A percentile compares a stretch with the other conserved stretches of the same genome.
Conservation (phyloP, 2,329 filamentous ascomycete species). For the Paraphoma chrysanthemicola region DNA sequence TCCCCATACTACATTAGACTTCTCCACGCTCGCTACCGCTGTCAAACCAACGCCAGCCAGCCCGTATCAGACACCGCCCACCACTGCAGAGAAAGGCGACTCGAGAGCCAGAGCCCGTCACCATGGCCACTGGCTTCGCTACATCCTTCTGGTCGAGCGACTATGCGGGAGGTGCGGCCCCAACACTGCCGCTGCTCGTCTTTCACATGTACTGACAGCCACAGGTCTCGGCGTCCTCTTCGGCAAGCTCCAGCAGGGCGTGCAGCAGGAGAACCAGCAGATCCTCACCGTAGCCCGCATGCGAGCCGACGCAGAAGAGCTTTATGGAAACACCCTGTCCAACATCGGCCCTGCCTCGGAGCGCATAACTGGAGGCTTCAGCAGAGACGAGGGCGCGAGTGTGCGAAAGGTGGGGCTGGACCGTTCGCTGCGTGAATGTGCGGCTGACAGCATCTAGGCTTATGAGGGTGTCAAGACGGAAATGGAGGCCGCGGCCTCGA, state of each 20-base stretch:
- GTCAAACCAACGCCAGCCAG: constrained; percentile 3
- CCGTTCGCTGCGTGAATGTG: background rate
- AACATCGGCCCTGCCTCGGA: constrained; percentile 85
- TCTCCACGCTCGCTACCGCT: constrained; percentile 36
- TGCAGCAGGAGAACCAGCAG: constrained; percentile 92
- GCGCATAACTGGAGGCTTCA: constrained; percentile 82
- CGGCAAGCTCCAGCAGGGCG: constrained; percentile 94
- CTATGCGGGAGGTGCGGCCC: constrained; percentile 87
- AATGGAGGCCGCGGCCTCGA: constrained; percentile 89
- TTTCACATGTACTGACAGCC: constrained; percentile 30
- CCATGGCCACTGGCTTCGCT: constrained; percentile 68
- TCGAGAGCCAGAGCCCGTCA: constrained; percentile 14
- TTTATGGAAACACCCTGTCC: constrained; percentile 79
- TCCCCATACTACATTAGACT: constrained; percentile 31
- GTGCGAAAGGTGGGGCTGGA: constrained; percentile 77
- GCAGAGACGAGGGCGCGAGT: constrained; percentile 91
- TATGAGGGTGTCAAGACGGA: constrained; percentile 92
- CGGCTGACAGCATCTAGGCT: constrained; percentile 65
- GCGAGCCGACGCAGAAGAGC: constrained; percentile 94
- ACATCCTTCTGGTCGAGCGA: constrained; percentile 98
- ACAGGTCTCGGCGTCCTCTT: constrained; percentile 87
- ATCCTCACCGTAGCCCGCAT: constrained; percentile 88
- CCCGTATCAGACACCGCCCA: background rate
- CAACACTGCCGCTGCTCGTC: constrained; percentile 27
- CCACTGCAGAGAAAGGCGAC: background rate